phyloP scores from a whole-genome alignment of 495 filamentous ascomycete species.

The Daldinia concentrica region DNA sequence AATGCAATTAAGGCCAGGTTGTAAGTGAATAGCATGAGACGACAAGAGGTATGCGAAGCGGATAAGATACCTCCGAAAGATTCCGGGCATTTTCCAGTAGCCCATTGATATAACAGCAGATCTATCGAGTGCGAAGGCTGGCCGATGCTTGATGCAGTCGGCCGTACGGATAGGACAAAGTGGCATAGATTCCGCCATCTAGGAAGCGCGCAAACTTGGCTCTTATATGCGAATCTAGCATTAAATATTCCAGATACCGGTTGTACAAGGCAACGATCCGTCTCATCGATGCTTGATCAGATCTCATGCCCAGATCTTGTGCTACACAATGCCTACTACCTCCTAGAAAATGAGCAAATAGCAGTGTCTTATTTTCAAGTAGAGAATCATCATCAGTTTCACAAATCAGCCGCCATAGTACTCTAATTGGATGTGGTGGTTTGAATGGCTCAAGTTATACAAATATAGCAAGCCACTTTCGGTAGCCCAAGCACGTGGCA shows the following conservation, averaged over 20 bases:
- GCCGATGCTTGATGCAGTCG: not conserved
- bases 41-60: not conserved
- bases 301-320: not conserved
- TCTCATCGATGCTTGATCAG: not conserved
- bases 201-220: not conserved
- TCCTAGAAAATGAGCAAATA: not conserved
- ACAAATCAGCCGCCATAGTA: slow-evolving; percentile 11
- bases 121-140: not conserved
- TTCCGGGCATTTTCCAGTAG: not conserved
- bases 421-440: slow-evolving; percentile 11
- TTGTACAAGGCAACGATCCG: not conserved
- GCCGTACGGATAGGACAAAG: not conserved
- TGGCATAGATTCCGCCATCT: not conserved
- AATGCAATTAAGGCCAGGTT: not conserved
- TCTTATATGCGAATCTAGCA: not conserved
- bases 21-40: not conserved
- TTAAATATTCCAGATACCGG: slow-evolving; percentile 1
- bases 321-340: not conserved
- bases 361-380: not conserved
- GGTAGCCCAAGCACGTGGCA: not conserved
- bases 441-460: not conserved
- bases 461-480: not conserved
- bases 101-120: not conserved
- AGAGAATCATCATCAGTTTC: not conserved
- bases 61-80: not conserved